Base-by-base conservation (phyloP, 345 rosid species). In the Mangifera indica region DNA sequence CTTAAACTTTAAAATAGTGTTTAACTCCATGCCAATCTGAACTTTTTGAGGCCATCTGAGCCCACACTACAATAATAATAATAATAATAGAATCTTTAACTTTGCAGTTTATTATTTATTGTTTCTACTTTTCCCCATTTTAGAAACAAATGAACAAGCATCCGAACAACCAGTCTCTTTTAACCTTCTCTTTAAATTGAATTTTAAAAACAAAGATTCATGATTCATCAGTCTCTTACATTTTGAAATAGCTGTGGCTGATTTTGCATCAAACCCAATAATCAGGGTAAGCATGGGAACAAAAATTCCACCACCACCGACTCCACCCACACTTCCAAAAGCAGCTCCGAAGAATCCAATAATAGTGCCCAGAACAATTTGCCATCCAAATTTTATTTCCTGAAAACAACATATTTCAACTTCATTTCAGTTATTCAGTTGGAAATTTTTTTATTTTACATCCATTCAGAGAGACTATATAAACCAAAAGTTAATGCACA, bases 321-420 rank as follows among this genome's bases (percentile, higher is more conserved):
- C 93, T 64, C 97, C 97, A 22, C 96, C 97, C 15, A 89, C 98
- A 40, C 98, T 93, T 62, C 98, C 97, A 73, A 85, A 93, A 4
- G 97, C 93, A 17, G 98, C 98, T 44, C 95, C 98, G 40, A 87
- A 80, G 89, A 93, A 91, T 71, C 97, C 95, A 77, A 93, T 32
- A 57, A 84, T 62, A 20, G 84, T 76, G 37, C 95, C 97, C 76
- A 84, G 0, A 26, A 89, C 82, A 58, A 88, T 87, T 87, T 78
- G 82, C 95, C 95, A 93, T 26, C 83, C 84, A 71, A 93, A 81
- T 85, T 87, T 81, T 89, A 87, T 77, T 20, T 83, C 95, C 97
- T 93, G 84, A 2, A 44, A 3, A 22, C 55, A 21, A 66, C 18
- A 56, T 17, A 65, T 12, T 65, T 25, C 20, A 21, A 51, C 24